Percentiles rank a stretch among this genome's conserved stretches.
Evolutionary conservation across 306 rosid species (phyloP).

Genomic region (Dryas octopetala): DNA sequence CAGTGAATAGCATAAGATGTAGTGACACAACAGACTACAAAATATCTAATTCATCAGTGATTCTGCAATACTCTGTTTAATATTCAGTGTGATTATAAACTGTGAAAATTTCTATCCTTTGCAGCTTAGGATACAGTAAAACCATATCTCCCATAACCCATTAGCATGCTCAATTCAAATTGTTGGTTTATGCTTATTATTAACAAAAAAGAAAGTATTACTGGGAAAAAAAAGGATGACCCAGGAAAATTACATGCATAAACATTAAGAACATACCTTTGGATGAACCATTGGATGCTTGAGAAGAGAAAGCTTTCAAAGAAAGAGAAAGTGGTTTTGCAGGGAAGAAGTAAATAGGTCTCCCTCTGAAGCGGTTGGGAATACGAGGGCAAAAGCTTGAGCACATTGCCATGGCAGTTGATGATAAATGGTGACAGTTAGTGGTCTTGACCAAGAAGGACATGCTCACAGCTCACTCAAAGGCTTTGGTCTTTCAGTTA

Average conservation of each 20-base stretch:
- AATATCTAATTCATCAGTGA: background rate
- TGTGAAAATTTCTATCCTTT: background rate
- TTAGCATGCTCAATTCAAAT: constrained; percentile 6
- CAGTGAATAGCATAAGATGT: constrained; percentile 1
- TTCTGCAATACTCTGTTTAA: background rate
- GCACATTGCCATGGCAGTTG: constrained; percentile 59
- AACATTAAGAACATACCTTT: constrained; percentile 27
- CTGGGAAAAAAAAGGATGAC: background rate
- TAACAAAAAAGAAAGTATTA: background rate
- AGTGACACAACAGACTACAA: background rate
- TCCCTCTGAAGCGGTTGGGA: constrained; percentile 41
- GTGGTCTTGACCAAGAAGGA: constrained; percentile 32
- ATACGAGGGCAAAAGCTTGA: constrained; percentile 53
- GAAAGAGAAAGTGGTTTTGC: constrained; percentile 29
- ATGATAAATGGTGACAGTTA: constrained; percentile 35
- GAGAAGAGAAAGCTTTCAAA: constrained; percentile 45
- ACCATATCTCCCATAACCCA: background rate
- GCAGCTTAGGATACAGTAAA: background rate
- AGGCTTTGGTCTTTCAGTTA: background rate
- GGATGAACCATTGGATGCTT: constrained; percentile 40
- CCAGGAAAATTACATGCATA: background rate
- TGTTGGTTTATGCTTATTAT: background rate
- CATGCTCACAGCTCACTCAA: constrained; percentile 6
- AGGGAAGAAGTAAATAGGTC: constrained; percentile 28
- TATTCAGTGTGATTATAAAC: background rate